These are phyloP conservation scores for Wickerhamomyces chambardii DNA, from an alignment of 805 yeast genomes.

Conservation along the genomic window DNA sequence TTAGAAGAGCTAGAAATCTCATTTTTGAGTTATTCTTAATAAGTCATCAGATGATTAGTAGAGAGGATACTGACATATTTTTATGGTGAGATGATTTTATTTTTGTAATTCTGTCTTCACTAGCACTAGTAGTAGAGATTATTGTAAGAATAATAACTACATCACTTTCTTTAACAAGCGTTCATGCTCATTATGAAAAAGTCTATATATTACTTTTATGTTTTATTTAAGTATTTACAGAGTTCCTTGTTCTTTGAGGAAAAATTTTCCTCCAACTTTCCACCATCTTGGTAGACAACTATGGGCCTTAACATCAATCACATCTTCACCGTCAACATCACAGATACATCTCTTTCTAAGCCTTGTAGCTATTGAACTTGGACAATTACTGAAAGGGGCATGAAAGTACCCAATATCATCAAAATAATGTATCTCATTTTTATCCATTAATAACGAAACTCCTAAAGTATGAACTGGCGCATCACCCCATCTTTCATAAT, in stretches of 20 bases:
- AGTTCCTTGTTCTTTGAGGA: constrained; percentile 35
- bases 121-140: too few species aligned
- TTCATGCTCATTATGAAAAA: too few species aligned
- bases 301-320: constrained; percentile 32
- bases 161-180: background rate
- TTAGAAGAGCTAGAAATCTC: too few species aligned
- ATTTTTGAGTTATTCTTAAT: too few species aligned
- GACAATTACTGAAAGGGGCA: constrained; percentile 58
- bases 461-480: constrained; percentile 85
- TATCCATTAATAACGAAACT: constrained; percentile 47
- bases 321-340: constrained; percentile 33
- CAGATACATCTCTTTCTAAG: constrained; percentile 54
- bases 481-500: constrained; percentile 92
- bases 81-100: too few species aligned
- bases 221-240: background rate
- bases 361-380: constrained; percentile 39
- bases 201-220: too few species aligned
- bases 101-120: too few species aligned
- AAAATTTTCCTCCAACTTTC: constrained; percentile 58
- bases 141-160: too few species aligned
- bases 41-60: too few species aligned
- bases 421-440: constrained; percentile 61
- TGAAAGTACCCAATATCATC: constrained; percentile 79
- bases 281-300: constrained; percentile 75
- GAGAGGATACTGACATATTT: too few species aligned